Conservation (phyloP, 2,329 filamentous ascomycete species). For the Ophiosphaerella herpotricha region DNA sequence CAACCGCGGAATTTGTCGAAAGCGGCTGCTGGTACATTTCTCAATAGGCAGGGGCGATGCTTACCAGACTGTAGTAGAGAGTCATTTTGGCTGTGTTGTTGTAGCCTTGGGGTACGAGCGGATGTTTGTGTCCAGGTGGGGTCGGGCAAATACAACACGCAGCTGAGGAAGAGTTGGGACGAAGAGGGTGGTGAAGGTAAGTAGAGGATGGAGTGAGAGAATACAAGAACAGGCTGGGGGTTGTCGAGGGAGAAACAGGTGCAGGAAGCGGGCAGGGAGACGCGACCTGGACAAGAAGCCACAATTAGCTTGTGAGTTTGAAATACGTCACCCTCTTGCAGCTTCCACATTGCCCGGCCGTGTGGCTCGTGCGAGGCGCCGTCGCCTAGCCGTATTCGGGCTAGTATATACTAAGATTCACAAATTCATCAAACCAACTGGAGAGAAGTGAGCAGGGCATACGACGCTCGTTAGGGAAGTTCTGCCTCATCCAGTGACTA, state of each 20-base stretch:
- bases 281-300: slow-evolving; percentile 26
- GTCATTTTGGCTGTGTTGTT: slow-evolving; percentile 61
- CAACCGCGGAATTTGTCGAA: slow-evolving; percentile 6
- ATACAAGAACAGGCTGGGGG: slow-evolving; percentile 9
- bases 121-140: slow-evolving; percentile 28
- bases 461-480: slow-evolving; percentile 2
- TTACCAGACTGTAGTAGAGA: slow-evolving; percentile 70
- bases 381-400: slow-evolving; percentile 23
- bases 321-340: slow-evolving; percentile 38
- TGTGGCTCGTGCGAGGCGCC: slow-evolving; percentile 17
- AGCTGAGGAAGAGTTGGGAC: not conserved
- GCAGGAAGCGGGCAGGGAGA: slow-evolving; percentile 20
- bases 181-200: not conserved
- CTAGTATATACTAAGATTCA: slow-evolving; percentile 16
- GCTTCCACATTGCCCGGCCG: slow-evolving; percentile 3
- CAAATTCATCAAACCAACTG: slow-evolving; percentile 15
- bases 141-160: slow-evolving; percentile 14
- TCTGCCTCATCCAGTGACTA: not conserved
- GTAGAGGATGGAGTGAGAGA: slow-evolving; percentile 3
- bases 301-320: slow-evolving; percentile 32
- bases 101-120: slow-evolving; percentile 18
- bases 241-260: slow-evolving; percentile 5
- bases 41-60: slow-evolving; percentile 32
- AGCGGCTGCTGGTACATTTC: not conserved
- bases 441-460: slow-evolving; percentile 1